Evolutionary conservation across 768 basidiomycete species (phyloP).

Genomic region (Artomyces pyxidatus): DNA sequence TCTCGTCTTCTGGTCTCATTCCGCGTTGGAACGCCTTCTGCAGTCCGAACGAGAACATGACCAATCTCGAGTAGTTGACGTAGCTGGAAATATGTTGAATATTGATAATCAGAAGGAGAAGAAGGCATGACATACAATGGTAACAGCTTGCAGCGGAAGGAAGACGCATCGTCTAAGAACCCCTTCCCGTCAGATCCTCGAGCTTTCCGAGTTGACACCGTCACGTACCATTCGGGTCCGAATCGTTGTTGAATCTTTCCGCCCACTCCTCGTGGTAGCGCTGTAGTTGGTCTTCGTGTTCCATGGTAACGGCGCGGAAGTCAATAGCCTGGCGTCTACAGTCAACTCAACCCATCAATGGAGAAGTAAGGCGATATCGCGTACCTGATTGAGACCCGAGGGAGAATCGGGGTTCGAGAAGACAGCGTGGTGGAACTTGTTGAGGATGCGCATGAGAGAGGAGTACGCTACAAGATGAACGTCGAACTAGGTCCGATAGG

Average conservation of each 20-base stretch:
- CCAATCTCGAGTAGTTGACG: constrained; percentile 26
- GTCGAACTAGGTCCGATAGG: constrained; percentile 12
- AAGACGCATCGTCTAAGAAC: constrained; percentile 7
- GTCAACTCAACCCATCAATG: not conserved
- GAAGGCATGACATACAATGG: constrained; percentile 34
- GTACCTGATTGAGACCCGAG: constrained; percentile 8
- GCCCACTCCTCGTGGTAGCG: constrained; percentile 12
- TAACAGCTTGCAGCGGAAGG: constrained; percentile 15
- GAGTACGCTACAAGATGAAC: constrained; percentile 14
- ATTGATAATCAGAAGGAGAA: constrained; percentile 19
- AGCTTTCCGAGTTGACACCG: not conserved
- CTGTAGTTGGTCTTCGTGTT: constrained; percentile 6
- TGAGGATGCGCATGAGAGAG: constrained; percentile 13
- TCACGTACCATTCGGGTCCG: constrained; percentile 9
- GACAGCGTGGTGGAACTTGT: constrained; percentile 12
- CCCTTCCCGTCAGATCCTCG: not conserved
- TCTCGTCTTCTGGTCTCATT: constrained; percentile 17
- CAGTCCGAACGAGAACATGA: constrained; percentile 36
- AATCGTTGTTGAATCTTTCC: constrained; percentile 11
- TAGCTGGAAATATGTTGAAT: constrained; percentile 16
- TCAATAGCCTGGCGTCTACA: constrained; percentile 6
- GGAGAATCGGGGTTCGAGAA: constrained; percentile 13
- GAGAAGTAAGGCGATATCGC: not conserved
- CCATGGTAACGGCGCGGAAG: constrained; percentile 12
- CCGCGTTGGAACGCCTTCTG: constrained; percentile 26